These are phyloP conservation scores for Fagopyrum homotropicum DNA, from an alignment of 148 eudicot species.

Conservation along the genomic window DNA sequence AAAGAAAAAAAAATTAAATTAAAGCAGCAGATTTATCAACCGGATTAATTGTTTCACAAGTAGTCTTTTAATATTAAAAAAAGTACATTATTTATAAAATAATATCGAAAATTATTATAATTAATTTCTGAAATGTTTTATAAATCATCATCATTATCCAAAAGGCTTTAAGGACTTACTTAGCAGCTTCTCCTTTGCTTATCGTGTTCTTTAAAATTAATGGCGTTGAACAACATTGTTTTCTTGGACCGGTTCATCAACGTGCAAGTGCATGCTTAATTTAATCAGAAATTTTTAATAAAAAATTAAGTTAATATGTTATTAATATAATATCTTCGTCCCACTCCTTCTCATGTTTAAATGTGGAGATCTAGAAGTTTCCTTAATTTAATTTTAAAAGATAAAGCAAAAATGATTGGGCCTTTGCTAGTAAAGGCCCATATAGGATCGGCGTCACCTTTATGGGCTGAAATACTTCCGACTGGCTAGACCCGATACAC, in stretches of 20 bases:
- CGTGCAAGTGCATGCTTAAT: not conserved
- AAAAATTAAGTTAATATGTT: not conserved
- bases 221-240: slow-evolving; percentile 13
- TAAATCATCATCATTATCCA: not conserved
- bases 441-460: not conserved
- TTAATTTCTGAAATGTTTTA: not conserved
- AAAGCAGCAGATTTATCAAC: not conserved
- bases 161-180: not conserved
- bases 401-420: not conserved
- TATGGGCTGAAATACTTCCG: not conserved
- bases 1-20: not conserved
- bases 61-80: not conserved
- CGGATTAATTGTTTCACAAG: slow-evolving; percentile 11
- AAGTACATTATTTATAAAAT: no score
- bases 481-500: no score
- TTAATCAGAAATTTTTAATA: not conserved
- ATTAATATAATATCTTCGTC: not conserved
- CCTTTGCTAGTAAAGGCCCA: not conserved
- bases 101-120: no score
- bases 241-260: slow-evolving; percentile 4
- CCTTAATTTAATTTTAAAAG: not conserved
- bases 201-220: not conserved
- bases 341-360: not conserved
- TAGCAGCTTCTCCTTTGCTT: slow-evolving; percentile 3
- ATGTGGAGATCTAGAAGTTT: not conserved